phyloP scores from a whole-genome alignment of 805 yeast genomes.

The Lipomyces sp. region DNA sequence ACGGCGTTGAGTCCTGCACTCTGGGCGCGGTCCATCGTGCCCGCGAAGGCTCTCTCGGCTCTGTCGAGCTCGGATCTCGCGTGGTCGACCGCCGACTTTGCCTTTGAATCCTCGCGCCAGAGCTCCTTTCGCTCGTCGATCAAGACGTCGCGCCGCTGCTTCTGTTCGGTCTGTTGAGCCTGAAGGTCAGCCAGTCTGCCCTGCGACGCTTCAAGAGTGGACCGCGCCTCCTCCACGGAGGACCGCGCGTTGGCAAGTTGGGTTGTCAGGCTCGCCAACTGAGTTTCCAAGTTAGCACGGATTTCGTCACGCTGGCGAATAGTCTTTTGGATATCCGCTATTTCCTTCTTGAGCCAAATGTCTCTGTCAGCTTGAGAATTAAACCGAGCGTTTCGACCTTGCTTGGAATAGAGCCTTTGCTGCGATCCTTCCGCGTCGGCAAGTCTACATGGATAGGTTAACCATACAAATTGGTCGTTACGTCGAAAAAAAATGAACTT shows the following conservation, averaged over 20 bases:
- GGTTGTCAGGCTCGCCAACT: slow-evolving; percentile 12
- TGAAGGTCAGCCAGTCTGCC: slow-evolving; percentile 18
- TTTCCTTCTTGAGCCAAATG: slow-evolving; percentile 58
- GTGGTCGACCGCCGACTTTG: slow-evolving; percentile 55
- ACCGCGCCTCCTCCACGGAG: slow-evolving; percentile 12
- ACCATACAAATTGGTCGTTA: neutral
- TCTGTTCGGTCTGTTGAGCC: slow-evolving; percentile 23
- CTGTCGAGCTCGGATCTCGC: slow-evolving; percentile 52
- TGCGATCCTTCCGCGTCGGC: slow-evolving; percentile 19
- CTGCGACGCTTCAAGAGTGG: slow-evolving; percentile 29
- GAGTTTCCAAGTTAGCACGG: slow-evolving; percentile 33
- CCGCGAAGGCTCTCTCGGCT: slow-evolving; percentile 60
- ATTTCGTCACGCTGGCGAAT: slow-evolving; percentile 35
- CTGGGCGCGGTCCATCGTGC: slow-evolving; percentile 71
- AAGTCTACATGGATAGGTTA: slow-evolving; percentile 2
- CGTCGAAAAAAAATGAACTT: slow-evolving; percentile 1
- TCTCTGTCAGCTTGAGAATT: slow-evolving; percentile 57
- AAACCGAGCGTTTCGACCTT: slow-evolving; percentile 65
- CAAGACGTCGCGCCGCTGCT: slow-evolving; percentile 36
- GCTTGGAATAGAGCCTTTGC: slow-evolving; percentile 59
- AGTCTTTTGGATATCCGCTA: slow-evolving; percentile 40
- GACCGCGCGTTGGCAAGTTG: slow-evolving; percentile 25
- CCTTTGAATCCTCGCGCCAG: slow-evolving; percentile 77
- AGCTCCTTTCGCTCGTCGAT: slow-evolving; percentile 65
- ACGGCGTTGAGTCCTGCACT: slow-evolving; percentile 70